Evolutionary conservation across 257 asterid genomes (phyloP).

Genomic region (Nemophila menziesii): DNA sequence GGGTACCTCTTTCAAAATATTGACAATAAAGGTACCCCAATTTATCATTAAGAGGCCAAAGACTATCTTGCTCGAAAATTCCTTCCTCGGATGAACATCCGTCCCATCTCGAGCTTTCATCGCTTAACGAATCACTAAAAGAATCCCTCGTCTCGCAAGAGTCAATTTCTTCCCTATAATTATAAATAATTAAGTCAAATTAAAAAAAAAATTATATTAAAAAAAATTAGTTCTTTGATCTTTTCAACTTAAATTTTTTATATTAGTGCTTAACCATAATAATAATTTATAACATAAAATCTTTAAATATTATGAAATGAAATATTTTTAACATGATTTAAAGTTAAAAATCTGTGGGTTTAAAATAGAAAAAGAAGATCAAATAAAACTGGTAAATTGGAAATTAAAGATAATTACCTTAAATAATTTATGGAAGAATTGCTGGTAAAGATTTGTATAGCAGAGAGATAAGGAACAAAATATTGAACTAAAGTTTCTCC

Average conservation of each 20-base stretch:
- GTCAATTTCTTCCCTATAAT: constrained; percentile 35
- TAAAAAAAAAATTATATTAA: not conserved
- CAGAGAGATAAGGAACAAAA: constrained; percentile 91
- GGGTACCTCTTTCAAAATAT: constrained; percentile 38
- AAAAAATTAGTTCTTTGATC: not conserved
- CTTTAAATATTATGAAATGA: not conserved
- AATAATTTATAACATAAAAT: not conserved
- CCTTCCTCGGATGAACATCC: constrained; percentile 54
- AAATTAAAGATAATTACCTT: constrained; percentile 32
- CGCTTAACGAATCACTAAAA: constrained; percentile 41
- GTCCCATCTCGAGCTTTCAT: constrained; percentile 44
- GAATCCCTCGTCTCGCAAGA: constrained; percentile 43
- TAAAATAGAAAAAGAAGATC: too few relatives aligned
- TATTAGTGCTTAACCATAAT: constrained; percentile 7
- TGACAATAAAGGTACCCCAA: constrained; percentile 35
- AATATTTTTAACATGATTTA: too few relatives aligned
- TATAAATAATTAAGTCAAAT: not conserved
- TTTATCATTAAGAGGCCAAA: constrained; percentile 28
- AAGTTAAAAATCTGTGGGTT: too few relatives aligned
- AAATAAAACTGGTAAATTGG: not conserved
- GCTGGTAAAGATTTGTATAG: constrained; percentile 88
- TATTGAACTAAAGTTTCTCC: constrained; percentile 68
- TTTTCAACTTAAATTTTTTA: constrained; percentile 3
- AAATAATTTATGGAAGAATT: constrained; percentile 50
- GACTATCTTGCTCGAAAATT: constrained; percentile 22